Evolutionary conservation across 306 rosid species (phyloP).

Genomic region (Mimosa bimucronata): DNA sequence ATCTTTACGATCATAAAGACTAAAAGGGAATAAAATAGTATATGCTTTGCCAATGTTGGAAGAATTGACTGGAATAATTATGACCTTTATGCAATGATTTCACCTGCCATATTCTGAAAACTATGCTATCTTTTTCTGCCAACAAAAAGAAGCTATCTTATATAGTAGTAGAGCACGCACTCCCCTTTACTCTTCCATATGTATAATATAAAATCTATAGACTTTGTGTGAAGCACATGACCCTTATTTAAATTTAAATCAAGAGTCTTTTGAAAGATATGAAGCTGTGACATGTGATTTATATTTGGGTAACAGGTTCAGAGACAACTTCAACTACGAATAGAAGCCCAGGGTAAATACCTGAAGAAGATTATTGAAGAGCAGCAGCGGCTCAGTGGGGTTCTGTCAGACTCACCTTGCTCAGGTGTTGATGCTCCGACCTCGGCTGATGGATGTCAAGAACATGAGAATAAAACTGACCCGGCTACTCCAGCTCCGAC

Average conservation of each 20-base stretch:
- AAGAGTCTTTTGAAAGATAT: slow-evolving; percentile 2
- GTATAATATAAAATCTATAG: background rate
- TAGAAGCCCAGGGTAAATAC: slow-evolving; percentile 90
- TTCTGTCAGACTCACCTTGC: slow-evolving; percentile 58
- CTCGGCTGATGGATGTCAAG: slow-evolving; percentile 47
- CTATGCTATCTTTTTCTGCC: background rate
- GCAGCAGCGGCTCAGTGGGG: slow-evolving; percentile 74
- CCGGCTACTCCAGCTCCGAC: slow-evolving; percentile 87
- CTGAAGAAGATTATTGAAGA: slow-evolving; percentile 90
- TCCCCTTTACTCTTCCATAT: background rate
- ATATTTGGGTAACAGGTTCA: slow-evolving; percentile 62
- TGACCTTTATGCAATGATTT: background rate
- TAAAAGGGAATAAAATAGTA: background rate
- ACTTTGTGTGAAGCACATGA: background rate
- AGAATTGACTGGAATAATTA: background rate
- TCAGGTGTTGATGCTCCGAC: slow-evolving; percentile 41
- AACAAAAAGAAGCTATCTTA: background rate
- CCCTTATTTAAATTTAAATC: background rate
- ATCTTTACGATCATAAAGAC: background rate
- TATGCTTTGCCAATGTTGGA: slow-evolving; percentile 4
- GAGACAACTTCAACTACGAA: slow-evolving; percentile 79
- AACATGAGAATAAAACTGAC: slow-evolving; percentile 58
- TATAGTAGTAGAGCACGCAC: background rate
- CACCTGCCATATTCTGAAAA: slow-evolving; percentile 6
- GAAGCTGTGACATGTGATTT: background rate